These are phyloP conservation scores for Cucumis hystrix DNA, from an alignment of 306 rosid species.

Conservation along the genomic window DNA sequence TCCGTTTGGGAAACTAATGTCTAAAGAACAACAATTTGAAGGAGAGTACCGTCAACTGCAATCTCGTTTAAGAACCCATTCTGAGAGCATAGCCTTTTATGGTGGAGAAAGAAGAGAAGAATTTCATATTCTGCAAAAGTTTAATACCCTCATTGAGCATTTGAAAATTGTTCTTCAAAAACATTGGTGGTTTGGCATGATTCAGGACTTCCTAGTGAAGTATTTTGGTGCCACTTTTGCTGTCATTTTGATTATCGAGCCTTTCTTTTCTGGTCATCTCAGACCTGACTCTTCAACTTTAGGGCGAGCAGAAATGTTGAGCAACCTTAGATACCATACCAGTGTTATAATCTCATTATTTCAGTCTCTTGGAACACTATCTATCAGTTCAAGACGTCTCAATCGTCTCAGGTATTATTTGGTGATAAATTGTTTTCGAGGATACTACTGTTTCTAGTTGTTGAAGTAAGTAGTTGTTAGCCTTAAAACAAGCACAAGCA, in stretches of 20 bases:
- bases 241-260: constrained; percentile 88
- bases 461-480: not conserved
- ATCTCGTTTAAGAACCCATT: constrained; percentile 87
- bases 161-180: constrained; percentile 62
- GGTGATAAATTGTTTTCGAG: not conserved
- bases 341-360: constrained; percentile 89
- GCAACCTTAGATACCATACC: constrained; percentile 97
- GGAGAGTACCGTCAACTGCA: constrained; percentile 97
- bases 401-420: constrained; percentile 81
- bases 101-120: constrained; percentile 94
- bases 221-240: constrained; percentile 99
- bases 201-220: constrained; percentile 86
- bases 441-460: not conserved
- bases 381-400: constrained; percentile 82
- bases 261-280: constrained; percentile 88
- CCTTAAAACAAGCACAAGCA: not conserved
- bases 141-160: constrained; percentile 51
- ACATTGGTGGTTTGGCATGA: constrained; percentile 99
- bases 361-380: constrained; percentile 92
- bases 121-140: constrained; percentile 73
- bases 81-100: constrained; percentile 95
- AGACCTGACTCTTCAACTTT: constrained; percentile 91
- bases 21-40: constrained; percentile 87
- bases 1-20: constrained; percentile 88
- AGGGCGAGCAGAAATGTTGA: constrained; percentile 98